phyloP scores from a whole-genome alignment of 495 filamentous ascomycete genomes.

The Xanthoparmelia taractica region DNA sequence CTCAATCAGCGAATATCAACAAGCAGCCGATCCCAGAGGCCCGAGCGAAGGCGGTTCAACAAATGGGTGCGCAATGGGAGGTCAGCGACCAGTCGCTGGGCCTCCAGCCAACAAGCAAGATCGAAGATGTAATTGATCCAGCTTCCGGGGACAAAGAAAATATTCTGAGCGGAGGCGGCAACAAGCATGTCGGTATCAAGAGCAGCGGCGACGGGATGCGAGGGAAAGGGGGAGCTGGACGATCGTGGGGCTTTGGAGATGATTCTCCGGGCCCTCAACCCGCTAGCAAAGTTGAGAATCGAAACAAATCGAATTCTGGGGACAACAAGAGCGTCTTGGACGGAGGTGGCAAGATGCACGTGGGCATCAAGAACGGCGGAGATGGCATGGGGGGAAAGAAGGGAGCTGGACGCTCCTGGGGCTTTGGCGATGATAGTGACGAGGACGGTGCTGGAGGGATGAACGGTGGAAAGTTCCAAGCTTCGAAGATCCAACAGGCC shows the following conservation, averaged over 20 bases:
- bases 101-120: conserved; percentile 25
- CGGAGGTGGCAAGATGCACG: conserved; percentile 22
- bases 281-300: conserved; percentile 26
- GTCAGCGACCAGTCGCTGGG: conserved; percentile 23
- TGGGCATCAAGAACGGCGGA: conserved; percentile 52
- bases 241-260: conserved; percentile 51
- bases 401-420: conserved; percentile 49
- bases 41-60: conserved; percentile 24
- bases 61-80: conserved; percentile 22
- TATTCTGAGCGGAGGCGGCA: conserved; percentile 19
- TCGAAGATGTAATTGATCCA: conserved; percentile 21
- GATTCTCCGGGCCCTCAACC: conserved; percentile 23
- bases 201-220: conserved; percentile 70
- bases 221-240: conserved; percentile 52
- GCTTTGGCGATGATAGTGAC: conserved; percentile 50
- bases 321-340: conserved; percentile 28
- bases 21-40: conserved; percentile 30
- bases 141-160: conserved; percentile 26
- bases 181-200: conserved; percentile 41
- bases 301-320: conserved; percentile 11
- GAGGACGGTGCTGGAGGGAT: conserved; percentile 34
- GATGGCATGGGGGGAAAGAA: conserved; percentile 72
- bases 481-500: conserved; percentile 33
- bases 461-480: conserved; percentile 33
- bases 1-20: conserved; percentile 34